Base-by-base conservation (phyloP, 768 basidiomycete species). In the Hortiboletus flavorubellus region DNA sequence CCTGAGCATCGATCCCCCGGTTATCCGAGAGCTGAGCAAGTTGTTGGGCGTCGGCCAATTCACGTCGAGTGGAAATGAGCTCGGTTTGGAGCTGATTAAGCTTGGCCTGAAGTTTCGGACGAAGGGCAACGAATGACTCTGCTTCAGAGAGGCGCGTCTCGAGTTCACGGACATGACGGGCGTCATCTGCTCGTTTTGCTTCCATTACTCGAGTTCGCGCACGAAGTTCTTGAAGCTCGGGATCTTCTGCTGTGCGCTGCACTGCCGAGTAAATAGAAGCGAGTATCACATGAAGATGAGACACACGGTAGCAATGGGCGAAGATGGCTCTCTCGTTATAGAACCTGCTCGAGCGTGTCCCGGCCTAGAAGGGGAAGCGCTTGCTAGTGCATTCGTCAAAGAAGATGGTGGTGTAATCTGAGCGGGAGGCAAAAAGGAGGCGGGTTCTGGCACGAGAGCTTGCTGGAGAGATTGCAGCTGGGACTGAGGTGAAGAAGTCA, bases 71-170 rank as follows among this genome's bases (percentile, higher is more conserved):
- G 1, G 82, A 81, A 29, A 83, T 85, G 42, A 93, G 80, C 46
- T 96, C 91, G 0, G 87, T 84, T 67, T 93, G 89, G 38, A 90
- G 81, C 29, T 84, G 80, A 39, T 81, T 86, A 46, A 96, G 81
- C 68, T 95, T 96, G 35, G 89, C 89, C 72, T 93, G 91, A 33
- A 96, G 80, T 71, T 96, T 98, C 0, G 93, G 92, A n/a, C 88
- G 80, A 15, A 93, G 78, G 6, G 89, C 79, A 30, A 90, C 84
- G 61, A 94, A 92, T 14, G 86, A 79, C 66, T 93, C 91, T 0
- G 89, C 90, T 58, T 97, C 95, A 6, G 80, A 77, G 8, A 92
- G 83, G n/a, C 89, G 84, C 2, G 82, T 78, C 67, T 98, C 93
- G 12, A 97, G 83, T 64, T 89, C 87, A 46, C 89, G 86, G 34